Evolutionary conservation across 2,329 filamentous ascomycete species (phyloP).

Genomic region (Stylonectria norvegica): DNA sequence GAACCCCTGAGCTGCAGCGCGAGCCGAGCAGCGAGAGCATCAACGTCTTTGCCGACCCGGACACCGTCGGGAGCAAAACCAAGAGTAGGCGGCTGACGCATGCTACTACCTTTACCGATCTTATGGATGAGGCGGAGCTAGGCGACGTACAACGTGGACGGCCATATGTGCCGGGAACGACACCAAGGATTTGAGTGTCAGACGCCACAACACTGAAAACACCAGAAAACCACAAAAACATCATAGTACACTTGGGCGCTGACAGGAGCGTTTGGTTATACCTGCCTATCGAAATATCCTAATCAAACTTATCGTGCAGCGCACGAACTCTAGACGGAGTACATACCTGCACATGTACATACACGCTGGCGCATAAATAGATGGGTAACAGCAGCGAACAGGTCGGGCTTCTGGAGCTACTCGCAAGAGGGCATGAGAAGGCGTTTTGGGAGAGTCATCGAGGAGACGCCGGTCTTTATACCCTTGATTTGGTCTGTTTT

Average conservation of each 20-base stretch:
- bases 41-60: conserved; percentile 50
- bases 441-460: too few species aligned
- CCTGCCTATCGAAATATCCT: too few species aligned
- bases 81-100: conserved; percentile 25
- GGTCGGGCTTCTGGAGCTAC: too few species aligned
- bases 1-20: conserved; percentile 36
- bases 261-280: too few species aligned
- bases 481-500: conserved; percentile 20
- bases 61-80: conserved; percentile 32
- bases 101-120: conserved; percentile 50
- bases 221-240: too few species aligned
- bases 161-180: conserved; percentile 40
- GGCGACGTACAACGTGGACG: conserved; percentile 40
- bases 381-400: too few species aligned
- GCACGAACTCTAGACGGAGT: conserved; percentile 1
- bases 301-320: conserved; percentile 6
- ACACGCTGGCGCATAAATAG: too few species aligned
- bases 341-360: conserved; percentile 1
- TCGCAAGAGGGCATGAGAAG: background rate
- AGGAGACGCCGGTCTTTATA: conserved; percentile 23
- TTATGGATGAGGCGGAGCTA: conserved; percentile 49
- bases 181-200: conserved; percentile 29
- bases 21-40: conserved; percentile 49
- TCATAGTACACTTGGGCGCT: too few species aligned
- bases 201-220: conserved; percentile 3